Base-by-base conservation (phyloP, 2,329 filamentous ascomycete species). In the Fusarium sp. region DNA sequence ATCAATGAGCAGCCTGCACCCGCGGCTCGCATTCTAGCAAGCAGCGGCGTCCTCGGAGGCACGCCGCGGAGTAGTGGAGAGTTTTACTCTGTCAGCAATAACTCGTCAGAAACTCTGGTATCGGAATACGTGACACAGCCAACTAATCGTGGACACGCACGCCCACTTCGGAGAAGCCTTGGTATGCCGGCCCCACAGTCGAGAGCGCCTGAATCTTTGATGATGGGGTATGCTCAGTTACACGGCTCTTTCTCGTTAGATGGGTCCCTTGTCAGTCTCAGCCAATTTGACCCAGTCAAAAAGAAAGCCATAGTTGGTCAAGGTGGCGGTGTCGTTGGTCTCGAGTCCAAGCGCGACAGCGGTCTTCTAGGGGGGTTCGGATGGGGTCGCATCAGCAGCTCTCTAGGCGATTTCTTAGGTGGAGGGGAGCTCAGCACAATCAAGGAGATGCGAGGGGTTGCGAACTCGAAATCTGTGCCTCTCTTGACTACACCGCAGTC, bases 141-240 rank as follows among this genome's bases (percentile, higher is more conserved):
- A 13, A 65, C 68, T 22, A 30, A 70, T 35, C 75, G 83, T 57
- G 76, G 79, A 4, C 78, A 81, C 18, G 79, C 74, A 47, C 80
- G 83, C 31, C 84, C 87, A 33, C 77, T 86, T 20, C 84, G 88
- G 64, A 83, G 84, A 55, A 83, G 82, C 68, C 86, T 88, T 33
- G 83, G 81, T 57, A 77, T 87, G 61, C 78, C 81, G 68, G 81
- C 81, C 65, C 82, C 84, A 70, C 83, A 84, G 51, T 79, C 85
- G 44, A 85, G 83, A 75, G 80, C 86, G 42, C 91, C 93, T 2
- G 95, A 98, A 80, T 91, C 92, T 3, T 84, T 99, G 60, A 97
- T 99, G 91, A 99, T 99, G 96, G 96, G 95, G 1, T 99, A 97
- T 82, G 95, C 94, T 6, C 96, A 99, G 77, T 90, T 98, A 6